Evolutionary conservation across 108 stramenopile genomes (phyloP).

Genomic region (Stephanodiscus minutulus): DNA sequence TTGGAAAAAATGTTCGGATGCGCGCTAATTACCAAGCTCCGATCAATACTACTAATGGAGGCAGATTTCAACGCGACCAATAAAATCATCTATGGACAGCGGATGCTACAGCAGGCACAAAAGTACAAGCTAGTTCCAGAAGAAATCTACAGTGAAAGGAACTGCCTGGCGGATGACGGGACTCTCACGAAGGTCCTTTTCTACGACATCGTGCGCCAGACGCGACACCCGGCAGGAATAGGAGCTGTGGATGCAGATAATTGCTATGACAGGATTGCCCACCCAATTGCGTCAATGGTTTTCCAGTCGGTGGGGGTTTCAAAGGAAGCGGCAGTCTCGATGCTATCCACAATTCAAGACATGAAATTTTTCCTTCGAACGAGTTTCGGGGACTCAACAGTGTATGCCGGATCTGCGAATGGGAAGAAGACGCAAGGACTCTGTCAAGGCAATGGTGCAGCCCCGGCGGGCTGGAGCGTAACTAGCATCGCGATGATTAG

Average conservation of each 20-base stretch:
- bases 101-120: conserved; percentile 15
- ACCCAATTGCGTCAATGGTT: conserved; percentile 1
- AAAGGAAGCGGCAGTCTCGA: not conserved
- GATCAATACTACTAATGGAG: conserved; percentile 16
- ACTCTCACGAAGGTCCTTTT: conserved; percentile 2
- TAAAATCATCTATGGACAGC: conserved; percentile 12
- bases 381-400: not conserved
- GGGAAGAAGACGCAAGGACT: not conserved
- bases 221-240: not conserved
- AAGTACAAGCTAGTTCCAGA: conserved; percentile 22
- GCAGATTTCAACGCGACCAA: conserved; percentile 24
- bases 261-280: conserved; percentile 4
- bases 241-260: conserved; percentile 15
- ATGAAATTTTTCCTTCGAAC: conserved; percentile 17
- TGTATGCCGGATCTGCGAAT: not conserved
- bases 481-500: not conserved
- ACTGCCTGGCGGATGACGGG: conserved; percentile 11
- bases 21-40: conserved; percentile 3
- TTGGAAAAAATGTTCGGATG: conserved; percentile 3
- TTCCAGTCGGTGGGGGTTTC: conserved; percentile 6
- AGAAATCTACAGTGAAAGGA: conserved; percentile 31
- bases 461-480: not conserved
- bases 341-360: not conserved
- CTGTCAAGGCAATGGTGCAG: conserved; percentile 8
- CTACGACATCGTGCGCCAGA: conserved; percentile 3